Evolutionary conservation across 495 filamentous ascomycete species (phyloP), one percentile per base, ranked within the genome.

Genomic region (Melanomma pulvis-pyrius): DNA sequence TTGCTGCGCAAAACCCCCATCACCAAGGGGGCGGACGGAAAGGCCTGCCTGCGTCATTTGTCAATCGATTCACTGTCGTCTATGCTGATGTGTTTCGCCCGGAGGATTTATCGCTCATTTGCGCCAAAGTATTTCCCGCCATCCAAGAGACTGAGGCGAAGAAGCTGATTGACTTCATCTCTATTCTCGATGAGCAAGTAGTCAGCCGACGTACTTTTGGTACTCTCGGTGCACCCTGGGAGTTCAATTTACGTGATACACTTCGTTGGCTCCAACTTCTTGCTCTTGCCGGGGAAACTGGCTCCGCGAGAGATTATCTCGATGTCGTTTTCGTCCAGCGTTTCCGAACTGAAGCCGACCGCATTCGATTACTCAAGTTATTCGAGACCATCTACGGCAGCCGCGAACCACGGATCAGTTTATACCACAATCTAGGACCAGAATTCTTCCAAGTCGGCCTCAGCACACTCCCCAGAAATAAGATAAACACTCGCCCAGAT

Each of bases 1-100:
- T 99, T 73, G 96, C 96, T 21, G 92, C 96, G 0, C 96, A 99
- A 74, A 99, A 99, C 71, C 96, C 96, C 19, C 93, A 98, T 78
- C 91, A 96, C 73, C 96, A 98, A 75, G 96, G 96, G 58, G 93
- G 92, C 49, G 96, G 96, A 5, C 84, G 96, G 72, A 99, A 99
- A 79, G 96, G 96, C 12, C 79, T 99, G 59, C 96, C 96, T 2
- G 88, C 88, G 58, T 98, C 94, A 6, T 99, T 99, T 59, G 93
- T 98, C 46, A 96, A 99, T 75, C 90, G 96, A 49, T 99, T 99
- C 73, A 96, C 93, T 32, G 93, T 99, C 1, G 96, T 98, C 0
- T 98, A 97, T 80, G 89, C 93, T 64, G 96, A 98, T 71, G 84
- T 88, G 28, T 93, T 97, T 74, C 90, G 82, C 19, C 79, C 90